Base-by-base conservation (phyloP, 2,329 filamentous ascomycete genomes). In the Sporothrix pseudoabietina region DNA sequence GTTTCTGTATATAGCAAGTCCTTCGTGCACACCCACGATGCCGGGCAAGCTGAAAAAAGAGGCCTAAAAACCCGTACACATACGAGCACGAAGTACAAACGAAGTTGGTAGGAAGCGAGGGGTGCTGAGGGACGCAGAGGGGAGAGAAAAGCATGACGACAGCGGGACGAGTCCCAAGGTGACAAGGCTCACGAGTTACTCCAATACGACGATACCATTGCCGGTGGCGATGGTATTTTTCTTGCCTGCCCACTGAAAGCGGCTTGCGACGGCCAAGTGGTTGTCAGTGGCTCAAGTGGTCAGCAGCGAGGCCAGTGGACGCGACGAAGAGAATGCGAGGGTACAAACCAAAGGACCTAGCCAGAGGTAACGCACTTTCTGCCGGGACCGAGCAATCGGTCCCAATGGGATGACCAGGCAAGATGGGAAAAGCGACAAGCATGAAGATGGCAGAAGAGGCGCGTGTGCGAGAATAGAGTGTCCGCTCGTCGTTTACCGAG, bases 211-310 rank as follows among this genome's bases (percentile, higher is more conserved):
- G 8, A 26, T 16, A 9, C 39, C 39, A 14, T 22, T n/a, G 39
- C 22, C 54, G 14, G 69, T 59, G 69, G 69, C 69, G 7, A 71
- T 2, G 35, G 22, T n/a, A 4, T n/a, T 16, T 52, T n/a, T 19
- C 44, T 66, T 66, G 22, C 57, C 5, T 22, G 35, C 57, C 10
- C 14, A 57, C 44, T 52, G 9, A 41, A 39, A 63, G 61, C 61
- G 61, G 61, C 32, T 65, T 65, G 57, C 47, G 47, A 65, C 70
- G 70, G 70, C 55, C 55, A 49, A 71, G 49, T 44, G 68, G 52
- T 22, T 22, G 30, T 30, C 39, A 16, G 61, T 30, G 12, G 61
- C 41, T 49, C 44, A 14, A 49, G 35, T 35, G n/a, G 30, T 30
- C 39, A 16, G 61, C 14, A 12, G 61, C 41, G 35, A 63, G 59